phyloP scores from a whole-genome alignment of 1,284 basidiomycete species.

The Paramarasmius palmivorus region DNA sequence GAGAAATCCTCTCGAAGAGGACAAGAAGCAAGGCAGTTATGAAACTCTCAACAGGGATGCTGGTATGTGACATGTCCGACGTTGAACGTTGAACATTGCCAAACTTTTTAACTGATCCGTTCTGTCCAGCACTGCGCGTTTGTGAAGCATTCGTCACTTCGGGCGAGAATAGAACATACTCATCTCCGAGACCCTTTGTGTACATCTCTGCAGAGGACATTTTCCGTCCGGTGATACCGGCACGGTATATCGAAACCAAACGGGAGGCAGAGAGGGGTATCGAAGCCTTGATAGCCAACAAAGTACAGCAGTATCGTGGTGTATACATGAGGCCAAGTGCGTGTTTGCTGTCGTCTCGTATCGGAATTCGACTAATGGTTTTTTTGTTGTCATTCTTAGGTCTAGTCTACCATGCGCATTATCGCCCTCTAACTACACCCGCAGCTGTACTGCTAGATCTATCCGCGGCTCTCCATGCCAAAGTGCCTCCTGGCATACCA shows the following conservation, averaged over 20 bases:
- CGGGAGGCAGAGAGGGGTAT: constrained; percentile 84
- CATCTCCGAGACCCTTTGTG: constrained; percentile 72
- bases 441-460: constrained; percentile 85
- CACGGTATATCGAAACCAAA: constrained; percentile 88
- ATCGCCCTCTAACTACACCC: constrained; percentile 85
- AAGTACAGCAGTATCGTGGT: constrained; percentile 49
- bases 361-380: constrained; percentile 10
- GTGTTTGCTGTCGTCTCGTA: constrained; percentile 27
- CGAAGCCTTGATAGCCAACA: constrained; percentile 41
- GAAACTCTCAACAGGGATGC: constrained; percentile 87
- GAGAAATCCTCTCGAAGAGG: constrained; percentile 66
- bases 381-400: constrained; percentile 47
- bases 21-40: constrained; percentile 53
- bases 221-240: constrained; percentile 83
- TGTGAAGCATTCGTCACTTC: constrained; percentile 71
- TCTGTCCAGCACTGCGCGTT: constrained; percentile 65
- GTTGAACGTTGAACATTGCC: too few relatives aligned
- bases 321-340: constrained; percentile 86
- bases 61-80: too few relatives aligned
- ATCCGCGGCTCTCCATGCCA: constrained; percentile 66
- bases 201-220: constrained; percentile 96
- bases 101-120: constrained; percentile 4
- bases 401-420: constrained; percentile 94
- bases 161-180: constrained; percentile 28
- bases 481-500: constrained; percentile 56